Base-by-base conservation (phyloP, 2,329 filamentous ascomycete species). In the Sphaerulina vaccinii region DNA sequence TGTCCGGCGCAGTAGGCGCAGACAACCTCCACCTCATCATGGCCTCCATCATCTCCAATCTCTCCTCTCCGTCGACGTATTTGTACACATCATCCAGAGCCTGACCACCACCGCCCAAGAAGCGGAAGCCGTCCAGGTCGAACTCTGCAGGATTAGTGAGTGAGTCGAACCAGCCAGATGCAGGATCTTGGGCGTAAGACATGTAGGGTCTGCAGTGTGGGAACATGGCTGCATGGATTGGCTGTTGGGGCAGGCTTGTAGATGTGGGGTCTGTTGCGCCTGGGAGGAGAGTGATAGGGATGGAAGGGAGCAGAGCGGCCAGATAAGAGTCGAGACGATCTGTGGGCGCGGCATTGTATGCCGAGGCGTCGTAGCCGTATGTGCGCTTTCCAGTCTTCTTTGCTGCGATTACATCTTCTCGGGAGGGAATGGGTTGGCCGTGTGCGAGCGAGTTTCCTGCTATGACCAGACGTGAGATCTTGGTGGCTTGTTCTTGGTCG, bases 121-220 rank as follows among this genome's bases (percentile, higher is more conserved):
- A 73, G 37, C 89, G 81, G 86, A 90, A 95, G 1, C 93, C 95
- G 49, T 95, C 90, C 0, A 99, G 72, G 67, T 96, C 89, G 18
- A 85, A 90, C 63, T 95, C 87, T 85, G 88, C 95, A 0, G 93
- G 93, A 65, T 99, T 99, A 3, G 93, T 97, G 40, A 91, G 88
- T 5, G 81, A 79, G 69, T 97, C 89, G 47, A 99, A 84, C 86
- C 90, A 96, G 16, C 86, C 84, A 75, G 52, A 27, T 10, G 42
- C 44, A 18, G 39, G 15, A 21, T 53, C 44, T 18, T 40, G 55
- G 22, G 70, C 66, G 0, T 78, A 78, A 4, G 46, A 72, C 27
- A 79, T 79, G 66, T 89, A 99, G 6, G 80, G 74, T 57, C 90
- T 80, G 15, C 89, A 78, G 7, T 80, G 78, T 0, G 90, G 87